phyloP scores from a whole-genome alignment of 257 asterid genomes.

The Paulownia fortunei region DNA sequence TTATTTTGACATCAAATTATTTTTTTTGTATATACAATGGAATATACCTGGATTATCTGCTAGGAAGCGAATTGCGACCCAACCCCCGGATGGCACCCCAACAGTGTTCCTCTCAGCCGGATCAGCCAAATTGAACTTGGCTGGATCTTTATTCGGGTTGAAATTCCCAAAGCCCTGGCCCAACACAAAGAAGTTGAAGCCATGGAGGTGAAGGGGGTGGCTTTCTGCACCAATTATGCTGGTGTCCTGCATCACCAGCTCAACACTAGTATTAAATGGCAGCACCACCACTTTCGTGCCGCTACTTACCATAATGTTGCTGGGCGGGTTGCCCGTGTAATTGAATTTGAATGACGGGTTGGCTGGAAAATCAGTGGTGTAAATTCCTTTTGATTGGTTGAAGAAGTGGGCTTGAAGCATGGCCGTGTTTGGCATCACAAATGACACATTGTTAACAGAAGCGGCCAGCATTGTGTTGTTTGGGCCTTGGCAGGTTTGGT shows the following conservation, averaged over 20 bases:
- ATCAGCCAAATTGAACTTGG: conserved; percentile 40
- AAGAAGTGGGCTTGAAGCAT: no score
- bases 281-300: conserved; percentile 36
- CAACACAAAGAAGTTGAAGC: no score
- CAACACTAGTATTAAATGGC: no score
- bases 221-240: no score
- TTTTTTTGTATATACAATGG: no score
- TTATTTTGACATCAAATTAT: no score
- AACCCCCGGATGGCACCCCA: conserved; percentile 41
- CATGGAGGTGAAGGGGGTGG: no score
- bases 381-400: conserved; percentile 27
- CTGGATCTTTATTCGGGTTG: no score
- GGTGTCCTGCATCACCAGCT: no score
- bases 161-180: no score
- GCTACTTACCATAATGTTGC: conserved; percentile 28
- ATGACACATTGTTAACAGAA: not conserved
- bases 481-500: no score
- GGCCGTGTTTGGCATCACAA: no score
- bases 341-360: conserved; percentile 30
- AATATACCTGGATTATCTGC: conserved; percentile 43
- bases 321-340: conserved; percentile 42
- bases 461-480: conserved; percentile 44
- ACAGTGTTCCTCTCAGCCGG: conserved; percentile 47
- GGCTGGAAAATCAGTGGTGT: conserved; percentile 33
- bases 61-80: conserved; percentile 41